phyloP scores from a whole-genome alignment of 2,329 filamentous ascomycete genomes.

The Rutstroemia sp. region DNA sequence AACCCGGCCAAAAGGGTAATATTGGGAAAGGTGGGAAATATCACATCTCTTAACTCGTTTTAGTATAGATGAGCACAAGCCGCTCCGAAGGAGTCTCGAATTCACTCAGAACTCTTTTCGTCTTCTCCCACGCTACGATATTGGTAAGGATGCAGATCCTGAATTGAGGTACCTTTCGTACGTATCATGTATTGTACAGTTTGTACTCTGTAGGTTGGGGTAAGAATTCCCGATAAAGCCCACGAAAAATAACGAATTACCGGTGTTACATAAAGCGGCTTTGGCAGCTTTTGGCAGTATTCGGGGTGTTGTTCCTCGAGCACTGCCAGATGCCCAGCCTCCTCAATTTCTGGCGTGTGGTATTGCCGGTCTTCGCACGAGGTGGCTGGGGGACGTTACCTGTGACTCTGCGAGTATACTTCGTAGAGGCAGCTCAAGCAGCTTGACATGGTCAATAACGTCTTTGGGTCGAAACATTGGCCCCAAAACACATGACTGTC shows the following conservation, averaged over 20 bases:
- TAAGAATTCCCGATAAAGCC: background rate
- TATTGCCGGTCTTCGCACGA: background rate
- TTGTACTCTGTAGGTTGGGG: background rate
- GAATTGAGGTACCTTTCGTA: background rate
- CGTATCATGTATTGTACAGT: too few species aligned
- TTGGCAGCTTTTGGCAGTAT: background rate
- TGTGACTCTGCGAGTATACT: background rate
- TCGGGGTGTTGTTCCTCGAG: background rate
- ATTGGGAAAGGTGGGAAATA: background rate
- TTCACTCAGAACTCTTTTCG: background rate
- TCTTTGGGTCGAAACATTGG: slow-evolving; percentile 3
- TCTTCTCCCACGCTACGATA: background rate
- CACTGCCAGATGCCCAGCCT: background rate
- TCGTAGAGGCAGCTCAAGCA: background rate
- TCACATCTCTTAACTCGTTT: background rate
- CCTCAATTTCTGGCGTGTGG: background rate
- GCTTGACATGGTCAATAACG: background rate
- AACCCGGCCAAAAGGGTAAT: background rate
- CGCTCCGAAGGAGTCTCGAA: background rate
- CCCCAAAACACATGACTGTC: slow-evolving; percentile 19
- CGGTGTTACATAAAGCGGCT: slow-evolving; percentile 2
- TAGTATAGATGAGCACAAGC: background rate
- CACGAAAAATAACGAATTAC: background rate
- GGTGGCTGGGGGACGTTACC: slow-evolving; percentile 1
- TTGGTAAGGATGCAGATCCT: slow-evolving; percentile 2